Evolutionary conservation across 176 grass and related monocot genomes (phyloP).

Genomic region (Juncus inflexus): DNA sequence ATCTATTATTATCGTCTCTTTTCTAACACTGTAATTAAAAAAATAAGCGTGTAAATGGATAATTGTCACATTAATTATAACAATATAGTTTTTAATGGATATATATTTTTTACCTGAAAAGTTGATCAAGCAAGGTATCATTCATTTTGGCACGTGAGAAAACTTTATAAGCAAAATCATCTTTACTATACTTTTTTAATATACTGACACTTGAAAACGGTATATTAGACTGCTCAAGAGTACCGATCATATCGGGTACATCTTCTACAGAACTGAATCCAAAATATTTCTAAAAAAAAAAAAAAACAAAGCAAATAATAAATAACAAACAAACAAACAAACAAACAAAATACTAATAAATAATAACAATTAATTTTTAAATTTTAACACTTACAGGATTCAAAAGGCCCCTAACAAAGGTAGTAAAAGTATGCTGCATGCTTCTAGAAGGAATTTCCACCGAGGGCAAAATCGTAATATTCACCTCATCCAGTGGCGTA

Average conservation of each 20-base stretch:
- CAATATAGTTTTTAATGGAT: neutral
- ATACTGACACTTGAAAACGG: constrained; percentile 76
- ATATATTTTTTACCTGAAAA: constrained; percentile 55
- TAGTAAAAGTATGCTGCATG: constrained; percentile 79
- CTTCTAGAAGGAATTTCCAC: constrained; percentile 68
- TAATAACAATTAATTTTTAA: neutral
- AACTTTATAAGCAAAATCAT: constrained; percentile 73
- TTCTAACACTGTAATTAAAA: constrained; percentile 42
- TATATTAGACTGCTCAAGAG: constrained; percentile 67
- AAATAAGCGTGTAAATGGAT: neutral
- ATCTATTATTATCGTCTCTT: constrained; percentile 64
- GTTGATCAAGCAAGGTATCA: constrained; percentile 54
- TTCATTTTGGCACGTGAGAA: constrained; percentile 63
- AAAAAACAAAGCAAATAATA: neutral
- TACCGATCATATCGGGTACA: constrained; percentile 74
- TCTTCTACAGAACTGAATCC: constrained; percentile 52
- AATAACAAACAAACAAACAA: constrained; percentile 2
- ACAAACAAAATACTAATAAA: neutral
- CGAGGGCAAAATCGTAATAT: constrained; percentile 65
- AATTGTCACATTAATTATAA: neutral
- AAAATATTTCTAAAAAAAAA: constrained; percentile 58
- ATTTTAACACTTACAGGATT: constrained; percentile 60
- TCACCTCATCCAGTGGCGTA: constrained; percentile 83
- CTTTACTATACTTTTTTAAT: constrained; percentile 58
- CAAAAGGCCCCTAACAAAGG: constrained; percentile 76